Evolutionary conservation across 441 rosid species (phyloP), one percentile per base, ranked within the genome.

Genomic region (Adansonia gregorii): DNA sequence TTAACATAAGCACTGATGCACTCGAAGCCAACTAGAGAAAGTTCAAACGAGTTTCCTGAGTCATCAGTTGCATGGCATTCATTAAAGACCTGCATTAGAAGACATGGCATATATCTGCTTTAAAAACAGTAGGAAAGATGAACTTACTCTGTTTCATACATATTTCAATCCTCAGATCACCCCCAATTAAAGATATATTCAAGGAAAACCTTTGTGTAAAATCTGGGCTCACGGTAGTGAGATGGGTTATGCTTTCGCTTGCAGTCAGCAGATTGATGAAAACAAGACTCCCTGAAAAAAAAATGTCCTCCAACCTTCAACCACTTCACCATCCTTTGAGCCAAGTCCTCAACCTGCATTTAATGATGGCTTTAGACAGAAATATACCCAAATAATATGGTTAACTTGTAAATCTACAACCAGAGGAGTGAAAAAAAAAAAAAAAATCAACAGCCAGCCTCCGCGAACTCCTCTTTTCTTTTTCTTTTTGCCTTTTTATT

Each of bases 1-100:
- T 88, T 88, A 83, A 94, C 99, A 82, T 94, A 97, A 84, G 99
- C 99, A 76, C 98, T 94, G 76, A 97, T 94, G 88, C 99, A 93
- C 85, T 94, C 93, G 91, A 88, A 89, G 69, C 98, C 86, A 63
- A 91, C 78, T 79, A 94, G 88, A 72, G 97, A 92, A 72, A 94
- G 95, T 80, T 93, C 98, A 83, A 75, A 97, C 43, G 89, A 86
- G 78, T 89, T 86, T 75, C 97, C 98, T 41, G 86, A 80, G 56
- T 56, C 86, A 78, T 92, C 96, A 79, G 60, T 68, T 73, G 76
- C 73, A 54, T 87, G 87, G 74, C 93, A 90, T 82, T 93, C 98
- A 83, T 90, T 94, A 82, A 96, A 96, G 73, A 88, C 81, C 98
- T 95, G 91, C 72, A 78, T 83, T 35, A 66, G 6, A 73, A 75